A percentile compares a stretch with the other conserved stretches of the same genome.
phyloP scores from a whole-genome alignment of 306 rosid species.

The Citrullus amarus region DNA sequence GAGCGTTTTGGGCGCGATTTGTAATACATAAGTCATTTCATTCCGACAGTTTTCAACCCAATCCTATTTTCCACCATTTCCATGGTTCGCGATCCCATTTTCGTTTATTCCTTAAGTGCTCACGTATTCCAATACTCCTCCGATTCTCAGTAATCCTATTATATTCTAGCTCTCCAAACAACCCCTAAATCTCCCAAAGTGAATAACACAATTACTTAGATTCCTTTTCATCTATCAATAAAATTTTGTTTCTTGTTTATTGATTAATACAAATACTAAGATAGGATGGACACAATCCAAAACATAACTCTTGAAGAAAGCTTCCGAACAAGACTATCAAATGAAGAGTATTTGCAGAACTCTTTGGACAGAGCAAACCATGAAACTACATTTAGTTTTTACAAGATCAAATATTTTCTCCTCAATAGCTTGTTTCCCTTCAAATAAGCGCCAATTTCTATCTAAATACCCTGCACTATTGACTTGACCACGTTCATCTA shows the following conservation, averaged over 20 bases:
- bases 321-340: background rate
- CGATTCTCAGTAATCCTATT: no score
- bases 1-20: no score
- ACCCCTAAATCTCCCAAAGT: background rate
- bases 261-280: background rate
- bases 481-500: background rate
- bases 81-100: no score
- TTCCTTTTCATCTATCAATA: background rate
- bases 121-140: no score
- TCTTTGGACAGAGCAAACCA: background rate
- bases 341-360: background rate
- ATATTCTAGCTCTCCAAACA: no score
- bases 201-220: background rate
- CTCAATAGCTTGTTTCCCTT: background rate
- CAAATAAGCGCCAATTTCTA: background rate
- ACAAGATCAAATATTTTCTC: background rate
- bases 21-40: no score
- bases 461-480: background rate
- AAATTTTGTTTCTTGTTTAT: background rate
- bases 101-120: no score
- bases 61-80: no score
- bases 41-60: no score
- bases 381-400: background rate
- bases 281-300: background rate
- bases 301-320: background rate